A percentile compares a stretch with the other conserved stretches of the same genome.
These are phyloP conservation scores for Aureobasidium sp. DNA, from an alignment of 2,329 filamentous ascomycete species.

Conservation along the genomic window DNA sequence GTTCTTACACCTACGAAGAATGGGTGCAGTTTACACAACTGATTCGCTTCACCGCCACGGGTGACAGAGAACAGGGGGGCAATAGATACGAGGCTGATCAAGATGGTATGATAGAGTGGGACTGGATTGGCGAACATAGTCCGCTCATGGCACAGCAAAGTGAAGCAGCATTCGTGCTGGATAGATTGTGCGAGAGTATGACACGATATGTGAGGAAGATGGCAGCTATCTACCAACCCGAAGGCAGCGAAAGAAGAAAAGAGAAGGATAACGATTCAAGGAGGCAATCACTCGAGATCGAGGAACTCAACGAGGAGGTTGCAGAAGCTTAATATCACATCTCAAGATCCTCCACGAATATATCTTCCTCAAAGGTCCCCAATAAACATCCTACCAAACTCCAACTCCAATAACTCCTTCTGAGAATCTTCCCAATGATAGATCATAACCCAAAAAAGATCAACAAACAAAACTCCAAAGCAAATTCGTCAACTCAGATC, in stretches of 20 bases:
- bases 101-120: slow-evolving; percentile 56
- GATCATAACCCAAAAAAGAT: not conserved
- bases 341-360: too few species aligned
- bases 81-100: slow-evolving; percentile 37
- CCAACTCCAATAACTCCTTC: too few species aligned
- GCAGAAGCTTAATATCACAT: not conserved
- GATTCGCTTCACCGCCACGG: slow-evolving; percentile 46
- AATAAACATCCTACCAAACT: too few species aligned
- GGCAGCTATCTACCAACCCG: not conserved
- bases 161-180: slow-evolving; percentile 60
- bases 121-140: slow-evolving; percentile 62
- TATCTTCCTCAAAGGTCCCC: too few species aligned
- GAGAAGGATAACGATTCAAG: not conserved
- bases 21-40: slow-evolving; percentile 79
- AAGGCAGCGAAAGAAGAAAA: not conserved
- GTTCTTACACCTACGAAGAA: slow-evolving; percentile 69
- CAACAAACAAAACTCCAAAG: not conserved
- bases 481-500: not conserved
- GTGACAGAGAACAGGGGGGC: slow-evolving; percentile 20
- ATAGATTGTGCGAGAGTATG: slow-evolving; percentile 57
- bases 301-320: not conserved
- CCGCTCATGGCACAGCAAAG: slow-evolving; percentile 55
- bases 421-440: too few species aligned
- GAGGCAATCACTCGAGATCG: not conserved
- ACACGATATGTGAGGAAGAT: slow-evolving; percentile 33